phyloP scores from a whole-genome alignment of 148 eudicot genomes.

The Fagopyrum tataricum region DNA sequence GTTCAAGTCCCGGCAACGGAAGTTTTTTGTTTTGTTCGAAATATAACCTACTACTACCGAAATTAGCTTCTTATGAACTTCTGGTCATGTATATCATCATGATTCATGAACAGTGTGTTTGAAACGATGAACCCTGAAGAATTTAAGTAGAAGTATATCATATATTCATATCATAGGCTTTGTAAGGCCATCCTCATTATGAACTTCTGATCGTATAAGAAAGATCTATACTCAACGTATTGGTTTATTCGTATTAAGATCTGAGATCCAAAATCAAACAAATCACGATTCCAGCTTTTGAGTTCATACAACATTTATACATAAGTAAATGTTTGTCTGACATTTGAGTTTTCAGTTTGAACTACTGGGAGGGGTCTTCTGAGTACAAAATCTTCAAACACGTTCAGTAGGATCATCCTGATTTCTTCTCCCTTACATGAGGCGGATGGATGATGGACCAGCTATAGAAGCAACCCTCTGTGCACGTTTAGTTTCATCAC shows the following conservation, averaged over 20 bases:
- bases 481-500: constrained; percentile 69
- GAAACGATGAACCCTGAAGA: no score
- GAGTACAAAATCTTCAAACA: neutral
- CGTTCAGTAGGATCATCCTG: neutral
- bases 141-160: no score
- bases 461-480: constrained; percentile 82
- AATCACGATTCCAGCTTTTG: neutral
- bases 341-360: neutral
- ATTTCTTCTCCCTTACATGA: constrained; percentile 29
- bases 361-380: neutral
- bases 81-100: no score
- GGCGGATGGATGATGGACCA: constrained; percentile 90
- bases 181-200: no score
- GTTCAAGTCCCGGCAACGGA: constrained; percentile 99
- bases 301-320: neutral
- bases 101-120: no score
- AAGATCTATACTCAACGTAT: no score
- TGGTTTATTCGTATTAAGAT: no score
- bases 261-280: neutral
- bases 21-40: neutral
- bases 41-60: no score
- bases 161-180: no score
- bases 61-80: no score
- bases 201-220: no score
- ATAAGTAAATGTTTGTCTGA: neutral